Evolutionary conservation across 352 stramenopile species (phyloP).

Genomic region (Pythium phragmiticola): DNA sequence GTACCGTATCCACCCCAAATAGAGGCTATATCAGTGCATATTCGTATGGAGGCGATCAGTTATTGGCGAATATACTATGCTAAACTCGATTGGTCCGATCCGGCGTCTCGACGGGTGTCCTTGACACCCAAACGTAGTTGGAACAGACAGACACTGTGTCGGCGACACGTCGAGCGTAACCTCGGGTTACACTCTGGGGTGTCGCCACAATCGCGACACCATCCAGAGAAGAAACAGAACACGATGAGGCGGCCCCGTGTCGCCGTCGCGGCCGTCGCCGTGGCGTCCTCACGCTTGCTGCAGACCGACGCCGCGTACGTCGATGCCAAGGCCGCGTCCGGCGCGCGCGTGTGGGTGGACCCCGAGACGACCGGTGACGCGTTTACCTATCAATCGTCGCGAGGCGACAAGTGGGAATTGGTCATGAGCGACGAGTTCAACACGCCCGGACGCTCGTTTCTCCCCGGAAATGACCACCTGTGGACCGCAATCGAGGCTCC

Average conservation of each 20-base stretch:
- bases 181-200: neutral
- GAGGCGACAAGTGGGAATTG: constrained; percentile 43
- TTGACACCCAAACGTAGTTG: too few relatives aligned
- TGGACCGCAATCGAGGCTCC: constrained; percentile 95
- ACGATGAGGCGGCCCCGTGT: neutral
- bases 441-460: constrained; percentile 74
- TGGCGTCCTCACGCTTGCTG: neutral
- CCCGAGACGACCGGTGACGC: constrained; percentile 44
- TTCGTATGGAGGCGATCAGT: neutral
- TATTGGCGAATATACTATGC: neutral
- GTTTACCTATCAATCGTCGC: constrained; percentile 38
- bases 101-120: too few relatives aligned
- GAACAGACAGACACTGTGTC: neutral
- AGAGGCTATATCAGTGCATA: constrained; percentile 7
- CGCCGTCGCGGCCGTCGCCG: neutral
- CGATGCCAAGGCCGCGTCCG: constrained; percentile 7
- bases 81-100: too few relatives aligned
- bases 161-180: constrained; percentile 9
- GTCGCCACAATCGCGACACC: too few relatives aligned
- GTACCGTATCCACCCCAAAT: neutral
- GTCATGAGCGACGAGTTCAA: constrained; percentile 84
- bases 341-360: constrained; percentile 47
- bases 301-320: neutral
- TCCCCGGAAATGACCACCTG: constrained; percentile 88
- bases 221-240: neutral